Conservation (phyloP, 306 rosid species). For the Elaeagnus macrophylla region DNA sequence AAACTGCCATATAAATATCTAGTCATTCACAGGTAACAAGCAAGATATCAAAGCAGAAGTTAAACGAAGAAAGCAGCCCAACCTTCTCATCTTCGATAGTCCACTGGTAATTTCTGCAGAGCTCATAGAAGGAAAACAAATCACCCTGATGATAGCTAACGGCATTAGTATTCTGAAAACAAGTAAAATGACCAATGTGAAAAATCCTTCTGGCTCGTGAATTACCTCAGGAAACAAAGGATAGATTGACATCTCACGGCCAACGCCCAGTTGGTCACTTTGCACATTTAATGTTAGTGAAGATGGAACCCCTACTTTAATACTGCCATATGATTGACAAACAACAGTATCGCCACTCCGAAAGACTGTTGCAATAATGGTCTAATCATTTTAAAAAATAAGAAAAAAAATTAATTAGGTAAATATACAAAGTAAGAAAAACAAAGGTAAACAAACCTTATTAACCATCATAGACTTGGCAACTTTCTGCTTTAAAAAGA, state of each 20-base stretch:
- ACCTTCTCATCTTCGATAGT: slow-evolving; percentile 83
- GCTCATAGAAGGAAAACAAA: slow-evolving; percentile 78
- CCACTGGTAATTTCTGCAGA: slow-evolving; percentile 81
- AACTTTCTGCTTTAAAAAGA: too few species aligned
- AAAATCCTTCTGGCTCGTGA: slow-evolving; percentile 10
- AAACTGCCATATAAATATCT: background rate
- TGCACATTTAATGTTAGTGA: slow-evolving; percentile 57
- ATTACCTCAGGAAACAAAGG: slow-evolving; percentile 77
- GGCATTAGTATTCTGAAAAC: slow-evolving; percentile 21
- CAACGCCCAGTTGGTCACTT: slow-evolving; percentile 75
- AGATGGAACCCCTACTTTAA: slow-evolving; percentile 70
- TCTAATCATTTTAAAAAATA: slow-evolving; percentile 35
- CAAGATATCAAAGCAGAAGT: background rate
- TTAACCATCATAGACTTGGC: too few species aligned
- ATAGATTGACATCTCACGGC: slow-evolving; percentile 70
- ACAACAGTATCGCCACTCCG: slow-evolving; percentile 40
- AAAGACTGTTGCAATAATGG: slow-evolving; percentile 50
- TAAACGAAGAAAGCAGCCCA: slow-evolving; percentile 4
- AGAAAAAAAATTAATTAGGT: slow-evolving; percentile 16
- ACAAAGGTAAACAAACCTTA: background rate
- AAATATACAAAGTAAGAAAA: slow-evolving; percentile 1
- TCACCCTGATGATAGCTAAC: slow-evolving; percentile 50
- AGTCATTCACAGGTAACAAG: background rate
- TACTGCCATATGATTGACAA: slow-evolving; percentile 55
- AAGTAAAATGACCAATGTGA: slow-evolving; percentile 11